A percentile compares a stretch with the other conserved stretches of the same genome.
Evolutionary conservation across 805 yeast genomes (phyloP).

Genomic region (Phaffomyces antillensis): DNA sequence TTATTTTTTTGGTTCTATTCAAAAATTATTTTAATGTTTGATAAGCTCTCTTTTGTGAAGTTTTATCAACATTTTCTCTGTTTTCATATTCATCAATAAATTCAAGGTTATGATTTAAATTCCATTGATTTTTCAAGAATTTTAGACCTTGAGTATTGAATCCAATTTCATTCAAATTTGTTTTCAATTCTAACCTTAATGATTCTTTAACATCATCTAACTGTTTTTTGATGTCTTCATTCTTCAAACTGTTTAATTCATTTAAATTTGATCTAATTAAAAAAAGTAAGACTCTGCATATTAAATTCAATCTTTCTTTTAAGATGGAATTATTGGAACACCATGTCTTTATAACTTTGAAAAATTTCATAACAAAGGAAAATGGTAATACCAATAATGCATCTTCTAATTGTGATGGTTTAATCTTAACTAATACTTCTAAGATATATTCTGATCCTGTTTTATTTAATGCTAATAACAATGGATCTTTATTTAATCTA

Average conservation of each 20-base stretch:
- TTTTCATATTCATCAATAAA: conserved; percentile 65
- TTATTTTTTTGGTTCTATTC: not conserved
- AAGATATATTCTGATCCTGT: conserved; percentile 75
- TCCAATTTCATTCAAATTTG: conserved; percentile 59
- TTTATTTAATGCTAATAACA: conserved; percentile 65
- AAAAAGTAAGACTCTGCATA: conserved; percentile 73
- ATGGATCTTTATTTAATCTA: conserved; percentile 59
- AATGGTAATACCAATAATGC: conserved; percentile 88
- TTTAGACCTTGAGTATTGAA: conserved; percentile 78
- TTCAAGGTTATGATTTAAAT: conserved; percentile 61
- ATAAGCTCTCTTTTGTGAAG: conserved; percentile 67
- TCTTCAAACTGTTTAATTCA: conserved; percentile 69
- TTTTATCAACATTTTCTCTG: conserved; percentile 42
- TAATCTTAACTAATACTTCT: conserved; percentile 61
- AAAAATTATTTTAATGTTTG: conserved; percentile 31
- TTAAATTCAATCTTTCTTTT: conserved; percentile 48
- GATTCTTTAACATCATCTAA: conserved; percentile 55
- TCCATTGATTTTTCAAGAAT: conserved; percentile 73
- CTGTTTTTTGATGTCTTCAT: conserved; percentile 54
- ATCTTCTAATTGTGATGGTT: conserved; percentile 84
- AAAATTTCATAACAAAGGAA: conserved; percentile 65
- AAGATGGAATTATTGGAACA: conserved; percentile 42
- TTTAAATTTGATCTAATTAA: conserved; percentile 65
- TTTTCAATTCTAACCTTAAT: conserved; percentile 49
- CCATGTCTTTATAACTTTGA: conserved; percentile 73